phyloP scores from a whole-genome alignment of 805 yeast genomes.

The Candida odintsovae region DNA sequence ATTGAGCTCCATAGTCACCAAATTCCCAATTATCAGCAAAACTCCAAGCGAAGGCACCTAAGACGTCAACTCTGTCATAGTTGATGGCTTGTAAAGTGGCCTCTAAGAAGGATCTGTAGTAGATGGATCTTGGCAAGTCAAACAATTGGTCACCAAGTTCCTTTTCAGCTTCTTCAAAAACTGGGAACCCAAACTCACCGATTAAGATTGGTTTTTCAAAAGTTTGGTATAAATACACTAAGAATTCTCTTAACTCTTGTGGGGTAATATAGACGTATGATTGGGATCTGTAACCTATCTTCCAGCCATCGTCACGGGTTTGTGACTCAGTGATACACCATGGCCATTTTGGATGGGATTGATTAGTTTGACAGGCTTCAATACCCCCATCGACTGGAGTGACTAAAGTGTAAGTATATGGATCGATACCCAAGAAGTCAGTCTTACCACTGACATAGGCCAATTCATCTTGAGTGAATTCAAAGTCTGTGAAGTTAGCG shows the following conservation, averaged over 20 bases:
- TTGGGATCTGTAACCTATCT: not conserved
- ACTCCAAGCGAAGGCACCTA: conserved; percentile 1
- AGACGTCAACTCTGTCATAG: not conserved
- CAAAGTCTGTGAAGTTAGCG: not conserved
- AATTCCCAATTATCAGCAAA: conserved; percentile 1
- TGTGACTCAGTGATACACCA: not conserved
- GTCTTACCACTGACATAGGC: not conserved
- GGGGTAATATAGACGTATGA: not conserved
- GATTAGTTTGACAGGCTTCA: not conserved
- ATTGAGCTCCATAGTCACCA: not conserved
- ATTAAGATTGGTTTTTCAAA: not conserved
- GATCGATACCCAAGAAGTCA: not conserved
- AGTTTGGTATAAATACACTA: not conserved
- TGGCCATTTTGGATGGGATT: not conserved
- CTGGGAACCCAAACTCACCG: not conserved
- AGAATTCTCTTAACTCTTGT: not conserved
- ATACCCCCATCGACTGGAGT: not conserved
- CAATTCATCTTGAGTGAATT: not conserved
- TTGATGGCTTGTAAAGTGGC: not conserved
- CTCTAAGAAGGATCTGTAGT: not conserved
- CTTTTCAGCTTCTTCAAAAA: not conserved
- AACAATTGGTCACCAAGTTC: not conserved
- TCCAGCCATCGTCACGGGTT: not conserved
- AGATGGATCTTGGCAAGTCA: not conserved
- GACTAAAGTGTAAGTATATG: conserved; percentile 1